Evolutionary conservation across 2,329 filamentous ascomycete genomes (phyloP), one percentile per base, ranked within the genome.

Genomic region (Chaetomiaceae sp.): DNA sequence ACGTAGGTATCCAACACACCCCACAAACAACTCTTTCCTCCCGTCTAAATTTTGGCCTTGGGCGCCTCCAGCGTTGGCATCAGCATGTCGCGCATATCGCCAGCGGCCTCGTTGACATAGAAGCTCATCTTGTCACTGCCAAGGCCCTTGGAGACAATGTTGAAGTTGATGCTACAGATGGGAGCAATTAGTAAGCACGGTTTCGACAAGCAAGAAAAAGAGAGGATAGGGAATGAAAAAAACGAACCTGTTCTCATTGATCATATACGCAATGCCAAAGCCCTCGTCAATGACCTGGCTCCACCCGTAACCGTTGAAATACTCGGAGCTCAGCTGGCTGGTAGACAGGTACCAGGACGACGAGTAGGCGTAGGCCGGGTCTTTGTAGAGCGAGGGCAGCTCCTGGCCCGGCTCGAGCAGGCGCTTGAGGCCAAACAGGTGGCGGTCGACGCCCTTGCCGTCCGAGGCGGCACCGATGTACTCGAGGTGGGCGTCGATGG

Each of bases 261-360:
- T 97, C 93, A 98, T 98, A 67, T 98, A 98, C 32, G 93, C 93
- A 63, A 98, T 95, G 55, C 93, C 93, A 69, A 93, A 98, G 24
- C 93, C 93, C 50, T 85, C 87, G 62, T 97, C 90, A 45, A 97
- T 86, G 42, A 98, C 93, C 73, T 98, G 91, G 63, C 86, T 93
- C 93, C 93, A 98, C 37, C 93, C 93, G 68, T 98, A 98, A 19
- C 94, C 93, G 65, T 98, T 98, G 71, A 97, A 98, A 75, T 87
- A 96, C 73, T 98, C 94, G 27, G 84, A 90, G 69, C 86, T 93
- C 65, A 98, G 73, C 72, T 98, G 94, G 51, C 82, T 88, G 22
- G 83, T 88, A 22, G 84, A 91, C 49, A 98, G 74, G 69, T 82
- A 95, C 93, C 93, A 98, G 12, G 84, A 88, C 61, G 77, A 74